A percentile compares a stretch with the other conserved stretches of the same genome.
Evolutionary conservation across 352 stramenopile species (phyloP).

Genomic region (Thraustochytrium striatum): DNA sequence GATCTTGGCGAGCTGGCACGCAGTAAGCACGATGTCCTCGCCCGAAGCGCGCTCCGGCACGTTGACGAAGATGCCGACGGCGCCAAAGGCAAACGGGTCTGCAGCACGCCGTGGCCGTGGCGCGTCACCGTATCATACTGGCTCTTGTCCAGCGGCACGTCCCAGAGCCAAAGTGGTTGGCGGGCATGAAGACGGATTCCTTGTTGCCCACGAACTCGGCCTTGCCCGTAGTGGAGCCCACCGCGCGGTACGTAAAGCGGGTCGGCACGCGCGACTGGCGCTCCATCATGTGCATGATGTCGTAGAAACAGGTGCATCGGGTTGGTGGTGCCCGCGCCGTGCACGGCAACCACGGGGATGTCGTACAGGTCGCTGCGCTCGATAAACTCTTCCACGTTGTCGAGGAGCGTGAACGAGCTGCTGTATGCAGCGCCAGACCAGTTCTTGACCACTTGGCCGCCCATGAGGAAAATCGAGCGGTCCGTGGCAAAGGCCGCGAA

Average conservation of each 20-base stretch:
- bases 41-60: conserved; percentile 53
- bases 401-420: neutral
- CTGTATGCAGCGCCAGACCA: neutral
- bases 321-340: conserved; percentile 68
- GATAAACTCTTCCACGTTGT: neutral
- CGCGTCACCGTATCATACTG: conserved; percentile 52
- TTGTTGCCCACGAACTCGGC: conserved; percentile 57
- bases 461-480: conserved; percentile 30
- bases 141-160: conserved; percentile 59
- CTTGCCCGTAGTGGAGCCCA: conserved; percentile 62
- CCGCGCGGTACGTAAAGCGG: conserved; percentile 65
- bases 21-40: conserved; percentile 58
- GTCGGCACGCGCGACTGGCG: conserved; percentile 59
- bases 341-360: conserved; percentile 49
- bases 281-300: conserved; percentile 63
- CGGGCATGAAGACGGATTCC: conserved; percentile 8
- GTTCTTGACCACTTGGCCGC: neutral
- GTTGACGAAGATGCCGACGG: conserved; percentile 65
- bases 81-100: conserved; percentile 61
- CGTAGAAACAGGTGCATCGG: conserved; percentile 62
- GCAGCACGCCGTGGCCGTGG: conserved; percentile 56
- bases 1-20: conserved; percentile 61
- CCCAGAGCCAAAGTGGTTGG: conserved; percentile 61
- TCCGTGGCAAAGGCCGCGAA: neutral
- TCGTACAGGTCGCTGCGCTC: neutral